phyloP scores from a whole-genome alignment of 2,329 filamentous ascomycete species.

The Phialophora macrospora region DNA sequence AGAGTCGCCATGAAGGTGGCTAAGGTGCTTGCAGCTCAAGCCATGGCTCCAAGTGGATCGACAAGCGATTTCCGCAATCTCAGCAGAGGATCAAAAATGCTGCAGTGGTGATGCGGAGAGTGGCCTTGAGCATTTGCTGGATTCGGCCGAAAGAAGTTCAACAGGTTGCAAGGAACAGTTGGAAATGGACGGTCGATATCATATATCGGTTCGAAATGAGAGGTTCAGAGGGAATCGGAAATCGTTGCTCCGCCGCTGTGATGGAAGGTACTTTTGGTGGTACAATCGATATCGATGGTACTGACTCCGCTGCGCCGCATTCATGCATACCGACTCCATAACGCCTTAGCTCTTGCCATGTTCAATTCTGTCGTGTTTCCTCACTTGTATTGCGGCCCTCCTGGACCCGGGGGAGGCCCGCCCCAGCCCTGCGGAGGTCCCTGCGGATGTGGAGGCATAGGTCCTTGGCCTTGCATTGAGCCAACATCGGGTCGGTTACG shows the following conservation, averaged over 20 bases:
- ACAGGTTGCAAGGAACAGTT: background rate
- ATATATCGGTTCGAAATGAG: background rate
- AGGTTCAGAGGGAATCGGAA: background rate
- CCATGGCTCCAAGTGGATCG: background rate
- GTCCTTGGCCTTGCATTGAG: slow-evolving; percentile 33
- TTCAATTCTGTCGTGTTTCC: background rate
- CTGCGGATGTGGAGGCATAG: slow-evolving; percentile 25
- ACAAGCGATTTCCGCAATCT: background rate
- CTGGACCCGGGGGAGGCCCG: slow-evolving; percentile 78
- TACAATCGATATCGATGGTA: background rate
- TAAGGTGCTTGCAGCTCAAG: background rate
- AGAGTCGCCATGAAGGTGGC: background rate
- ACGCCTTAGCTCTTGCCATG: slow-evolving; percentile 15
- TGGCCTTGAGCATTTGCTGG: background rate
- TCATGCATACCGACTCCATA: slow-evolving; percentile 20
- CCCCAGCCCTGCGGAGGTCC: slow-evolving; percentile 76
- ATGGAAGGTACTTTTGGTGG: background rate
- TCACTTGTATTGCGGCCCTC: slow-evolving; percentile 29
- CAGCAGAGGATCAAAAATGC: background rate
- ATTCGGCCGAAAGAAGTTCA: background rate
- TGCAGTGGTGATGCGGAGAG: background rate
- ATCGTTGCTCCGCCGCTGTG: background rate
- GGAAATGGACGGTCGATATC: background rate
- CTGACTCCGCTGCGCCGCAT: background rate
- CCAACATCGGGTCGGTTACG: slow-evolving; percentile 38